phyloP scores from a whole-genome alignment of 2,329 filamentous ascomycete genomes.

The Pleurostoma richardsiae region DNA sequence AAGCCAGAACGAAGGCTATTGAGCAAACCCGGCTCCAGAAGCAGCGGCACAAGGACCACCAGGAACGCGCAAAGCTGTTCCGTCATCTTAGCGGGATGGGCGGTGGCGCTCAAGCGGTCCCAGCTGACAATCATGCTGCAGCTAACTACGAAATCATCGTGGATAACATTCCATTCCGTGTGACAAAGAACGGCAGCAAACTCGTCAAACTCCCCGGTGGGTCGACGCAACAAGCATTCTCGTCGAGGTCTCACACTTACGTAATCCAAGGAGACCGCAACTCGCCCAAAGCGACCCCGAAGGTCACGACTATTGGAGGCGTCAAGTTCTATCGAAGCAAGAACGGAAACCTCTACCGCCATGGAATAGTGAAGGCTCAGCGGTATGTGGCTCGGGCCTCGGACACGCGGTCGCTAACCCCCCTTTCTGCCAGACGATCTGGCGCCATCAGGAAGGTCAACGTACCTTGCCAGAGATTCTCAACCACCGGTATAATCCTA shows the following conservation, averaged over 20 bases:
- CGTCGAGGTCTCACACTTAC: constrained; percentile 1
- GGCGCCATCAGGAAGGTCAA: constrained; percentile 61
- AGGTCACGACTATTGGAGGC: constrained; percentile 65
- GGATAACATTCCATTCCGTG: constrained; percentile 67
- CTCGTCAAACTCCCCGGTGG: constrained; percentile 69
- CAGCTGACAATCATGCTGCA: constrained; percentile 22
- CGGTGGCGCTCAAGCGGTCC: constrained; percentile 11
- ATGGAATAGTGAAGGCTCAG: constrained; percentile 69
- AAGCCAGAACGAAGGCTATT: constrained; percentile 65
- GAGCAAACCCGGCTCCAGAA: constrained; percentile 62
- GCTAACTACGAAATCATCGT: constrained; percentile 59
- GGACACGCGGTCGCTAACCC: constrained; percentile 27
- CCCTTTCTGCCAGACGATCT: constrained; percentile 36
- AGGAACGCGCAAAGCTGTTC: constrained; percentile 55
- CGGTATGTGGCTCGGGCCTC: constrained; percentile 51
- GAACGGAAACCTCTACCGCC: constrained; percentile 78
- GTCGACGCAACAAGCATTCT: constrained; percentile 19
- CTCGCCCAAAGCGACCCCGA: constrained; percentile 65
- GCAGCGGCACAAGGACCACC: constrained; percentile 44
- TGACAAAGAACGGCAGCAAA: constrained; percentile 77
- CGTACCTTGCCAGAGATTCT: constrained; percentile 69
- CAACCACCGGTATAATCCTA: constrained; percentile 61
- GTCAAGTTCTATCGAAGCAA: constrained; percentile 83
- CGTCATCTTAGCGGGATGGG: constrained; percentile 35
- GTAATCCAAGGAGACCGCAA: constrained; percentile 43